A percentile compares a stretch with the other conserved stretches of the same genome.
Conservation (phyloP, 2,329 filamentous ascomycete genomes). For the Aurifilum marmelostoma region DNA sequence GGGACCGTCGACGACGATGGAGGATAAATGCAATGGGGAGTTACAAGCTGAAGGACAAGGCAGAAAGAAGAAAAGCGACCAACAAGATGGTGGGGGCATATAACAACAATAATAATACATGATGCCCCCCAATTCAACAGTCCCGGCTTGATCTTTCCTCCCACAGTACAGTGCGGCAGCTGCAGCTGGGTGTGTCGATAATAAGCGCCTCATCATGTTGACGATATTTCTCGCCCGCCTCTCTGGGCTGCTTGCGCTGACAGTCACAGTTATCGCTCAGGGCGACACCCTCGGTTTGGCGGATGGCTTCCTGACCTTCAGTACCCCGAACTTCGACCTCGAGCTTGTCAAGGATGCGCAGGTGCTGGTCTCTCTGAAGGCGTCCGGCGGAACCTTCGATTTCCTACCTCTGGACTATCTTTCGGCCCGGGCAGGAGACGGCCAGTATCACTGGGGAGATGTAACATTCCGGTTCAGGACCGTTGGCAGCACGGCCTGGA, state of each 20-base stretch:
- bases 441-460: constrained; percentile 63
- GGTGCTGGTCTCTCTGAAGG: constrained; percentile 51
- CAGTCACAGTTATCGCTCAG: constrained; percentile 12
- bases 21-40: background rate
- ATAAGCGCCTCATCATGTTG: background rate
- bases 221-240: constrained; percentile 5
- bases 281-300: constrained; percentile 43
- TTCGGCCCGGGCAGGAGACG: constrained; percentile 49
- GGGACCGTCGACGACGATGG: background rate
- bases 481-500: constrained; percentile 46
- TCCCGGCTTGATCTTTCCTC: background rate
- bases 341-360: constrained; percentile 49
- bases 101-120: background rate
- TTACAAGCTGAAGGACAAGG: background rate
- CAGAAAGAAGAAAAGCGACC: background rate
- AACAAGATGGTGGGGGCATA: background rate
- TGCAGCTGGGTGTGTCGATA: constrained; percentile 9
- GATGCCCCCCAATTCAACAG: background rate
- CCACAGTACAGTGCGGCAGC: background rate
- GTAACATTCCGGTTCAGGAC: constrained; percentile 59
- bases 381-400: constrained; percentile 49
- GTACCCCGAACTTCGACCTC: constrained; percentile 46
- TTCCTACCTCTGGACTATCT: constrained; percentile 59
- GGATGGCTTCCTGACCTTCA: constrained; percentile 45
- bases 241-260: constrained; percentile 9